Base-by-base conservation (phyloP, 73 alveolate genomes). In the Tetrahymena elliotti region DNA sequence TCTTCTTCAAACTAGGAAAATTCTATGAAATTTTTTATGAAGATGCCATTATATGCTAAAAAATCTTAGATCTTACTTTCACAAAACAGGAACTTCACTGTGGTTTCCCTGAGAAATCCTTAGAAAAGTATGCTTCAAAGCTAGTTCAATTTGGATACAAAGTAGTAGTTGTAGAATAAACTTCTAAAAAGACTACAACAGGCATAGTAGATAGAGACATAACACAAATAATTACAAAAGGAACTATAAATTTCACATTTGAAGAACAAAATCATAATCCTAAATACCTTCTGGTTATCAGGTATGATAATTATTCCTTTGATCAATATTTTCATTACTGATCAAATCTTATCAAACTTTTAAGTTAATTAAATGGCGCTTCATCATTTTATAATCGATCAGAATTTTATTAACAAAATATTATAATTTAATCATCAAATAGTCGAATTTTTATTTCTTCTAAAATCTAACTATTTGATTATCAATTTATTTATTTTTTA, bases 101-200 rank as follows among this genome's bases (percentile, higher is more conserved):
- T 37, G 99, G 99, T 93, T 97, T 97, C 93, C 99, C 99, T 4
- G 99, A 97, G 96, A 96, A 95, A 39, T 95, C 96, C 16, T 84
- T 94, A 6, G 96, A 95, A 82, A 96, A 97, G 83, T 97, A 84
- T 53, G 93, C 96, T 18, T 93, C 96, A 9, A 92, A 33, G 39
- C 97, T 96, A 11, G 94, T 96, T 38, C 83, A 95, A n/a, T 94
- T 53, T 53, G 98, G 98, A n/a, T 95, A 68, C 93, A 96, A 93
- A 18, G 97, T 97, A 18, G 98, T 95, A 18, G 97, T 97, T 15
- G 97, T 97, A 20, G 98, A 96, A 36, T 84, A 97, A 53, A 97
- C 97, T 12, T 97, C 83, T 35, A 68, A 68, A 68, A 68, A 68
- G 36, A 68, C 88, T 3, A 68, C 34, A 1, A 27, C 88, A 4